These are phyloP conservation scores for Barnettozyma botsteinii DNA, from an alignment of 805 yeast species.

Conservation along the genomic window DNA sequence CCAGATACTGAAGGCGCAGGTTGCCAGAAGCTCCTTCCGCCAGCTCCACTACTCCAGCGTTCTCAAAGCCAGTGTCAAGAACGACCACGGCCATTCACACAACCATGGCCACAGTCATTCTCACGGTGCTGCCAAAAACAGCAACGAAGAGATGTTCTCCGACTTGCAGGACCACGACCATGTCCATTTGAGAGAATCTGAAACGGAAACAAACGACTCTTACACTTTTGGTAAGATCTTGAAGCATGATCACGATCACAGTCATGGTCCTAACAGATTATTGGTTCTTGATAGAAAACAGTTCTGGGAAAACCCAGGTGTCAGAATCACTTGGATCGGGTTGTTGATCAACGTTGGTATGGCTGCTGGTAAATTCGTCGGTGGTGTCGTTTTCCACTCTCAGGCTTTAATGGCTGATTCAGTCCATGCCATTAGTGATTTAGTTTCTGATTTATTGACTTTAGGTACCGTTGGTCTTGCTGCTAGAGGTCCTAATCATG, in stretches of 20 bases:
- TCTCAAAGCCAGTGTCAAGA: conserved; percentile 5
- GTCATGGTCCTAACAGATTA: conserved; percentile 29
- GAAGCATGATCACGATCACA: conserved; percentile 31
- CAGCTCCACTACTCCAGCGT: conserved; percentile 4
- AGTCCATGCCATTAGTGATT: conserved; percentile 85
- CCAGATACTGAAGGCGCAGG: conserved; percentile 1
- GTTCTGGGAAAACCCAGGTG: conserved; percentile 68
- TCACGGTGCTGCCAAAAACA: conserved; percentile 17
- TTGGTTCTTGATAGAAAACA: conserved; percentile 37
- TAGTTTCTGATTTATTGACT: conserved; percentile 85
- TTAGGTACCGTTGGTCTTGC: conserved; percentile 82
- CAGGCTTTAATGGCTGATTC: conserved; percentile 94
- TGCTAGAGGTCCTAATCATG: conserved; percentile 46
- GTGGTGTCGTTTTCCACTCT: conserved; percentile 90
- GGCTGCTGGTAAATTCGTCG: conserved; percentile 81
- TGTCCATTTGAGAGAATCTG: conserved; percentile 37
- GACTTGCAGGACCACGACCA: conserved; percentile 31
- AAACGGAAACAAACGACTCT: conserved; percentile 37
- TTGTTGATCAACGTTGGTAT: conserved; percentile 75
- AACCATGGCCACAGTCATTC: conserved; percentile 23
- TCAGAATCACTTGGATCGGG: conserved; percentile 90
- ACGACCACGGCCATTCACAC: conserved; percentile 27
- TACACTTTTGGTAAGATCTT: conserved; percentile 31
- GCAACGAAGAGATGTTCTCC: too few relatives aligned
- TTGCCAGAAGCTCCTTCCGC: conserved; percentile 2